phyloP scores from a whole-genome alignment of 1,139 yeast species.

The Blastobotrys niveus region DNA sequence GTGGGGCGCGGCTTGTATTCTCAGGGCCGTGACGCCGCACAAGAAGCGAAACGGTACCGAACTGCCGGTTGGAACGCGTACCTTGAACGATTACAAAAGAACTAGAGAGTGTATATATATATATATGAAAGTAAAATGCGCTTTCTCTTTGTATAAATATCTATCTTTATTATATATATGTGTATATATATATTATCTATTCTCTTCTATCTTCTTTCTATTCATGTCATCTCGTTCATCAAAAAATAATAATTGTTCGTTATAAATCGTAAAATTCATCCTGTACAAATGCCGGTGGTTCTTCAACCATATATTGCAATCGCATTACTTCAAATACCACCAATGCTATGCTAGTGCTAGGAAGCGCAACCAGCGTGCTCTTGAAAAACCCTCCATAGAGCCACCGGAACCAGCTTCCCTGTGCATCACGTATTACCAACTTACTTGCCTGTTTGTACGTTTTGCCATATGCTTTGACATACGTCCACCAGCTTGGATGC shows the following conservation, averaged over 20 bases:
- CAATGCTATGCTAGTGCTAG: conserved; percentile 82
- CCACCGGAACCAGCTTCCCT: conserved; percentile 55
- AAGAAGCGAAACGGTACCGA: conserved; percentile 83
- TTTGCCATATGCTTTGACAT: conserved; percentile 65
- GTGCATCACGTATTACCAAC: conserved; percentile 48
- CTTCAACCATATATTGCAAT: conserved; percentile 33
- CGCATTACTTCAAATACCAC: conserved; percentile 81
- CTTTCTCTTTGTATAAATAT: background rate
- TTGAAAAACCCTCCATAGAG: conserved; percentile 72
- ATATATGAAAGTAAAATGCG: background rate
- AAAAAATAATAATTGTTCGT: background rate
- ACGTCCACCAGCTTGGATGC: conserved; percentile 15
- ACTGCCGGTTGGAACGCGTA: conserved; percentile 95
- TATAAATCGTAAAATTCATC: conserved; percentile 13
- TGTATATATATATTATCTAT: background rate
- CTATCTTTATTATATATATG: background rate
- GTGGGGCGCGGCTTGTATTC: conserved; percentile 97
- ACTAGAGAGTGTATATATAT: background rate
- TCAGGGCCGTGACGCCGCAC: conserved; percentile 87
- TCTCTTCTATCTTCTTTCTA: background rate
- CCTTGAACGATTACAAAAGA: conserved; percentile 17
- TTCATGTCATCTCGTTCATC: background rate
- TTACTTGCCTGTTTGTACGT: conserved; percentile 56
- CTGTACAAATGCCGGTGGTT: conserved; percentile 13
- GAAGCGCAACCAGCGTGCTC: conserved; percentile 70